These are phyloP conservation scores for Cladosporium sp. DNA, from an alignment of 2,329 filamentous ascomycete genomes.

Conservation along the genomic window DNA sequence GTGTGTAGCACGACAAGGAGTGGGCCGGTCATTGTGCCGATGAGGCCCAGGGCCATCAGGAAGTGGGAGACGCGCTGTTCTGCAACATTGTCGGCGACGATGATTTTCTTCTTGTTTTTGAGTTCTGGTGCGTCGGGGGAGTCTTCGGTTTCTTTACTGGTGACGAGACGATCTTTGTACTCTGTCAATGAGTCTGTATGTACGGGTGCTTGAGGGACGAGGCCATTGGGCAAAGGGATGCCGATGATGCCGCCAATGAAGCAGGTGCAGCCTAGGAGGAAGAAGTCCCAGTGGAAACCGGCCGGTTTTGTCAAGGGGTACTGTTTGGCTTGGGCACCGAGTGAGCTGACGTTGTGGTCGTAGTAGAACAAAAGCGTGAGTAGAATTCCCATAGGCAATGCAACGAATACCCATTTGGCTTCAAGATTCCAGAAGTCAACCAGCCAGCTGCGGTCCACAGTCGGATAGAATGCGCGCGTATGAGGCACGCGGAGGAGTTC, in stretches of 20 bases:
- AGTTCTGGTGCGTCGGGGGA: constrained; percentile 27
- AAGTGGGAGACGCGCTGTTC: constrained; percentile 56
- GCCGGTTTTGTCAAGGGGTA: constrained; percentile 56
- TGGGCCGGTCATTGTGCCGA: constrained; percentile 56
- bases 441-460: constrained; percentile 43
- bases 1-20: constrained; percentile 50
- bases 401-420: constrained; percentile 50
- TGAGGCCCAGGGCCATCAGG: constrained; percentile 50
- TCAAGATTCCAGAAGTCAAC: constrained; percentile 52
- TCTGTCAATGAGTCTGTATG: constrained; percentile 52
- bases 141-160: constrained; percentile 42
- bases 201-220: constrained; percentile 58
- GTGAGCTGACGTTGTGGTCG: constrained; percentile 53
- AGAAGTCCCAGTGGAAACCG: constrained; percentile 60
- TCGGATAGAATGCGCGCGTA: constrained; percentile 46
- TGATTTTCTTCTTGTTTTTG: constrained; percentile 42
- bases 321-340: constrained; percentile 53
- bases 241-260: constrained; percentile 54
- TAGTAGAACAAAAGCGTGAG: constrained; percentile 55
- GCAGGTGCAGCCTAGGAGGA: constrained; percentile 54
- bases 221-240: constrained; percentile 55
- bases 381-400: constrained; percentile 51
- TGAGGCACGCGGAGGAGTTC: constrained; percentile 41
- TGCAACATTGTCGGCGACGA: constrained; percentile 46
- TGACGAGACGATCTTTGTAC: constrained; percentile 37